Base-by-base conservation (phyloP, 495 filamentous ascomycete species). In the Umbilicaria muhlenbergii region DNA sequence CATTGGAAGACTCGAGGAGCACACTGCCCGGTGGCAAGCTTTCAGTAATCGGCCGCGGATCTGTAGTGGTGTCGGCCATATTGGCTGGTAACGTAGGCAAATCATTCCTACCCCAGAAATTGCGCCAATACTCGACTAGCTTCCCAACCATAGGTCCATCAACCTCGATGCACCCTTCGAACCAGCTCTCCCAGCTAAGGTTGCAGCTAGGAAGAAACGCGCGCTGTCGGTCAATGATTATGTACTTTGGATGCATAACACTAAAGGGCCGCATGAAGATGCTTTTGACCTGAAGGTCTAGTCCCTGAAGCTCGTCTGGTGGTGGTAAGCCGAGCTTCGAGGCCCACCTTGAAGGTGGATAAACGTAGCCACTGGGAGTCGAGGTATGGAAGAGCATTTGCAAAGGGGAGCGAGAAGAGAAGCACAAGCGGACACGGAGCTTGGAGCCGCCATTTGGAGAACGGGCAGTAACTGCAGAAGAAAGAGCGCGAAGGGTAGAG, bases 201-300 rank as follows among this genome's bases (percentile, higher is more conserved):
- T 87, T 87, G 51, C 76, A 80, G 50, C 77, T 81, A 0, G 79
- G 80, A 11, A 85, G 53, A 33, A 73, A 69, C 3, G 75, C 75
- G 2, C 51, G 64, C 32, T 66, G 52, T 8, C 79, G 65, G 51
- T 87, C 82, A 12, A 86, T 58, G 39, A 87, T 68, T 38, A 83
- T 64, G 47, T 79, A 85, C 53, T 87, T 87, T 2, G 80, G 75
- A 51, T 86, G 82, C 69, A 86, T 77, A 1, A 86, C 74, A 43
- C 78, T 81, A 51, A 87, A 78, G 3, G 82, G 82, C 3, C 72
- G 60, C 42, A 83, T 68, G 58, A 86, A 87, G 31, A 83, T 59
- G 54, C 72, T 80, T 60, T 81, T 83, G 36, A 83, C 70, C 3
- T 64, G 54, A 24, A 87, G 46, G 34, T 83, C 70, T 11, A 87